Evolutionary conservation across 1,139 yeast genomes (phyloP), one percentile per base, ranked within the genome.

Genomic region (Hansenula lynferdii): DNA sequence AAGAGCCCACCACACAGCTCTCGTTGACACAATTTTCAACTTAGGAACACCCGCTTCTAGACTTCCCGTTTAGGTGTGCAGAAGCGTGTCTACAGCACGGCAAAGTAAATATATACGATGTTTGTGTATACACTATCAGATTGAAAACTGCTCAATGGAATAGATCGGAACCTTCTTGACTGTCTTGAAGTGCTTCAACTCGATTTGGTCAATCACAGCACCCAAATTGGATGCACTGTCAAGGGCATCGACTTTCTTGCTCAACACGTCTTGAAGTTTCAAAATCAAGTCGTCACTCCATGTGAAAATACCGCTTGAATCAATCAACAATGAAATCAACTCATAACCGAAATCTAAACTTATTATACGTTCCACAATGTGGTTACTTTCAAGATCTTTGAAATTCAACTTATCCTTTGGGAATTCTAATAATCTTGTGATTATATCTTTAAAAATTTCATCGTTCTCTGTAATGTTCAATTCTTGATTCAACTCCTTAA

Each of bases 281-380:
- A 58, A 55, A 29, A 82, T 62, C 32, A 78, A 69, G 10, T 64
- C 64, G 21, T 64, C 65, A 37, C 72, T 70, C 77, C 85, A 80
- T 28, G 80, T 74, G 52, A 82, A 76, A 34, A 84, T 61, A 0
- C 94, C 94, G 39, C 82, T 84, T 7, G 85, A 79, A 57, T 84
- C 94, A 40, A 85, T 70, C 34, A 84, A 69, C 25, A 80, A 69
- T 38, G 81, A 76, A 38, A 83, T 62, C 20, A 84, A 60, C 40
- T 69, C 72, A 74, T 80, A 80, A 20, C 85, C 82, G 45, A 69
- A 70, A 42, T 72, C 70, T 36, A 70, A 51, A 28, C 54, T 54
- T 24, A 69, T 53, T 41, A 71, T 63, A 31, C 70, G 62, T 25
- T 58, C 56, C 15, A 70, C 65, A 40, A 80, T 65, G 29, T 62